Percentiles rank a stretch among this genome's conserved stretches.
Conservation (phyloP, 345 rosid genomes). For the Cardiospermum halicacabum region DNA sequence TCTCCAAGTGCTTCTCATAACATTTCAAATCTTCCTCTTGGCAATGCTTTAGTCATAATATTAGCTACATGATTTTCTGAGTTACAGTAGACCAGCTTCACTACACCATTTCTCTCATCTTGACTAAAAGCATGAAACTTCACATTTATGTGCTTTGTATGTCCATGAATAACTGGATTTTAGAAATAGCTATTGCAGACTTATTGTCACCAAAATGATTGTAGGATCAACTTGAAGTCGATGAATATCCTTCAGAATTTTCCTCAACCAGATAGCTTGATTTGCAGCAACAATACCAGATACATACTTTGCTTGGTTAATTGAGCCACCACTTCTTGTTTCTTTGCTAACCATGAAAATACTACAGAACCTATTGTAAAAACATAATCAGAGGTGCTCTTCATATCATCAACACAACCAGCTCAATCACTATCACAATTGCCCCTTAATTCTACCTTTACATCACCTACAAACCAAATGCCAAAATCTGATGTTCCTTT, state of each 20-base stretch:
- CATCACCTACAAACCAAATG: too few species aligned
- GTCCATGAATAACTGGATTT: too few species aligned
- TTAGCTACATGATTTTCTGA: too few species aligned
- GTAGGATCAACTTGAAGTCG: background rate
- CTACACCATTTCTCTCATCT: background rate
- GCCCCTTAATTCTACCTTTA: too few species aligned
- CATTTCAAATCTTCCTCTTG: too few species aligned
- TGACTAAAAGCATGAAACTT: background rate
- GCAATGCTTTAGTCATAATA: too few species aligned
- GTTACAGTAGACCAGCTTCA: background rate
- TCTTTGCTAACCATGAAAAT: background rate
- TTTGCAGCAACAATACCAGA: background rate
- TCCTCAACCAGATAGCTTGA: background rate
- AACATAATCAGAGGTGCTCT: background rate
- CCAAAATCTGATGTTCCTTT: too few species aligned
- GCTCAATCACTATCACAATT: too few species aligned
- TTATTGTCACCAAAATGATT: background rate
- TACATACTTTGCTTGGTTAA: background rate
- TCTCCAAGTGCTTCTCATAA: too few species aligned
- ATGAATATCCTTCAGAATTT: background rate
- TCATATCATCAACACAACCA: too few species aligned
- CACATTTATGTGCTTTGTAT: too few species aligned
- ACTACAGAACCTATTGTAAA: background rate
- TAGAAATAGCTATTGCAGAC: too few species aligned
- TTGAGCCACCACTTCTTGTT: background rate